These are phyloP conservation scores for Oryza punctata DNA, from an alignment of 176 grass and related monocot species.

Conservation along the genomic window DNA sequence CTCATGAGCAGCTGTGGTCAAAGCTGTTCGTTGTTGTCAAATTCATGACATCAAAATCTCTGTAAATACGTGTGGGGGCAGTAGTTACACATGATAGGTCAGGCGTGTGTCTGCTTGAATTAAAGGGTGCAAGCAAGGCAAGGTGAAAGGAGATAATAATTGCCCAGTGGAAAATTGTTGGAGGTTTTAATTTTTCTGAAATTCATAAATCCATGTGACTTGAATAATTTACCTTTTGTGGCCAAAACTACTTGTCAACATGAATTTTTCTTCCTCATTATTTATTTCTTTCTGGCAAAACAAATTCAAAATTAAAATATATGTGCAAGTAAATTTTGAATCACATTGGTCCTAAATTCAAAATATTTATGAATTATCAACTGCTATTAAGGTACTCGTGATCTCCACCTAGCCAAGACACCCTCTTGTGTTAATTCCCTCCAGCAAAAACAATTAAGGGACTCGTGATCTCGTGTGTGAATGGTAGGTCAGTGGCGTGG, in stretches of 20 bases:
- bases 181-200: not conserved
- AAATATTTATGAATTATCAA: not conserved
- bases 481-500: not conserved
- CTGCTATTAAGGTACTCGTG: not conserved
- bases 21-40: conserved; percentile 12
- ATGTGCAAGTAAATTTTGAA: not conserved
- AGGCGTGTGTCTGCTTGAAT: conserved; percentile 44
- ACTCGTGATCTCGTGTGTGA: conserved; percentile 42
- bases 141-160: not conserved
- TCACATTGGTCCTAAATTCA: not conserved
- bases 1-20: conserved; percentile 7
- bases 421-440: conserved; percentile 1
- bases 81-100: conserved; percentile 30
- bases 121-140: conserved; percentile 17
- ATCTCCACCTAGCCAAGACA: conserved; percentile 7
- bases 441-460: conserved; percentile 16
- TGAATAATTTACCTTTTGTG: not conserved
- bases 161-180: not conserved
- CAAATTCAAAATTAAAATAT: not conserved
- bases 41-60: conserved; percentile 14
- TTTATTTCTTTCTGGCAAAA: not conserved
- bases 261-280: not conserved
- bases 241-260: not conserved
- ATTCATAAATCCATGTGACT: not conserved
- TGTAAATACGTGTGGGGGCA: conserved; percentile 29